Evolutionary conservation across 306 rosid species (phyloP).

Genomic region (Spatholobus suberectus): DNA sequence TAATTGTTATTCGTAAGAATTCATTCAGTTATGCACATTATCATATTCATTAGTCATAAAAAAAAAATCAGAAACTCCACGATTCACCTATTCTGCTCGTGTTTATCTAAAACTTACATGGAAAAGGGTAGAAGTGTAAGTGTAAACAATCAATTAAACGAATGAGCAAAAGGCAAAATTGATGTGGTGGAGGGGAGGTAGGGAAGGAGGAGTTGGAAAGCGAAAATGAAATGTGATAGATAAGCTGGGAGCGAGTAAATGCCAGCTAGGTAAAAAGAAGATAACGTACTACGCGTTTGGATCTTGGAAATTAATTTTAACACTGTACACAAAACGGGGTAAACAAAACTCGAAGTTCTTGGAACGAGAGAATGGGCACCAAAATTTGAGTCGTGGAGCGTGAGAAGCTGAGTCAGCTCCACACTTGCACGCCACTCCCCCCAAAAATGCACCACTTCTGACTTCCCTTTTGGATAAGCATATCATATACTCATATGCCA

Average conservation of each 20-base stretch:
- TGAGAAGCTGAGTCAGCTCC: constrained; percentile 24
- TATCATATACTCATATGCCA: neutral
- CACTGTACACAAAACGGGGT: too few relatives aligned
- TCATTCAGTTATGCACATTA: neutral
- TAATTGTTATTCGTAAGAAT: neutral
- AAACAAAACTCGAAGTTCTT: neutral
- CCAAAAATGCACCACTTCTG: constrained; percentile 34
- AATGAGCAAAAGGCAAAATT: neutral
- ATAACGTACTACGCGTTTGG: constrained; percentile 34
- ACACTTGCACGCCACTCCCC: too few relatives aligned
- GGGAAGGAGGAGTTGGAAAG: neutral
- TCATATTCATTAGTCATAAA: neutral
- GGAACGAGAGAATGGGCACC: neutral
- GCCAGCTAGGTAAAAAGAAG: constrained; percentile 39
- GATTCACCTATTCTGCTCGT: too few relatives aligned
- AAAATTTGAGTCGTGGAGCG: neutral
- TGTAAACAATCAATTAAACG: neutral
- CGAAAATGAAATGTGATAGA: neutral
- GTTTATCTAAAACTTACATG: too few relatives aligned
- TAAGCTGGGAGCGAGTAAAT: constrained; percentile 48
- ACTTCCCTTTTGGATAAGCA: constrained; percentile 38
- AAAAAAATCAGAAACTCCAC: too few relatives aligned
- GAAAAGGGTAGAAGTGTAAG: neutral
- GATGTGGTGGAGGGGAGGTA: too few relatives aligned
- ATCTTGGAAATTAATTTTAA: neutral